These are phyloP conservation scores for Pseudocercospora pini-densiflorae DNA, from an alignment of 2,329 filamentous ascomycete species.

Conservation along the genomic window DNA sequence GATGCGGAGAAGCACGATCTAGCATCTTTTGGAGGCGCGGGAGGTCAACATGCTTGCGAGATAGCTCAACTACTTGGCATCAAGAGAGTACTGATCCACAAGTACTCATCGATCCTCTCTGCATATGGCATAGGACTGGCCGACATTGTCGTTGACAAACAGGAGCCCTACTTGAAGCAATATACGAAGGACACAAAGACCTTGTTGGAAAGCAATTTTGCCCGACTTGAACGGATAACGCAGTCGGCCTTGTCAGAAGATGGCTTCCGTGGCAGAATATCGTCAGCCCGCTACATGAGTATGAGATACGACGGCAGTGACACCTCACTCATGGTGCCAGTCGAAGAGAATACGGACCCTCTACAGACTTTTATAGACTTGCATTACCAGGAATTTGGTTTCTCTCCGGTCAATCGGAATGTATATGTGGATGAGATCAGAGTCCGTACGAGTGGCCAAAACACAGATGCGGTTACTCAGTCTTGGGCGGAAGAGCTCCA, in stretches of 20 bases:
- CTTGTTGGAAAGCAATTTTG: slow-evolving; percentile 47
- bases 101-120: slow-evolving; percentile 83
- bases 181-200: slow-evolving; percentile 60
- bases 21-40: slow-evolving; percentile 85
- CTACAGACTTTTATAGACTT: slow-evolving; percentile 42
- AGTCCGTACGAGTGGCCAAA: slow-evolving; percentile 34
- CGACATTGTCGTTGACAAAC: slow-evolving; percentile 84
- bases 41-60: slow-evolving; percentile 82
- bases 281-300: slow-evolving; percentile 51
- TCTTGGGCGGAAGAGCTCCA: slow-evolving; percentile 13
- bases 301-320: slow-evolving; percentile 58
- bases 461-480: slow-evolving; percentile 18
- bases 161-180: slow-evolving; percentile 69
- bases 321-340: slow-evolving; percentile 54
- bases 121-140: slow-evolving; percentile 89
- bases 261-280: slow-evolving; percentile 49
- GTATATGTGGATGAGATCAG: slow-evolving; percentile 48
- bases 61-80: slow-evolving; percentile 82
- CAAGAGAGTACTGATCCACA: slow-evolving; percentile 77
- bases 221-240: slow-evolving; percentile 39
- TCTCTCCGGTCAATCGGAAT: slow-evolving; percentile 40
- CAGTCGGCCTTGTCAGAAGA: slow-evolving; percentile 47
- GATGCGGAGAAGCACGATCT: slow-evolving; percentile 83
- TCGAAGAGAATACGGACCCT: slow-evolving; percentile 43
- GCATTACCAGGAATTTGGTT: slow-evolving; percentile 50